Evolutionary conservation across 129 eudicot genomes (phyloP), one percentile per base, ranked within the genome.

Genomic region (Lactuca sativa): DNA sequence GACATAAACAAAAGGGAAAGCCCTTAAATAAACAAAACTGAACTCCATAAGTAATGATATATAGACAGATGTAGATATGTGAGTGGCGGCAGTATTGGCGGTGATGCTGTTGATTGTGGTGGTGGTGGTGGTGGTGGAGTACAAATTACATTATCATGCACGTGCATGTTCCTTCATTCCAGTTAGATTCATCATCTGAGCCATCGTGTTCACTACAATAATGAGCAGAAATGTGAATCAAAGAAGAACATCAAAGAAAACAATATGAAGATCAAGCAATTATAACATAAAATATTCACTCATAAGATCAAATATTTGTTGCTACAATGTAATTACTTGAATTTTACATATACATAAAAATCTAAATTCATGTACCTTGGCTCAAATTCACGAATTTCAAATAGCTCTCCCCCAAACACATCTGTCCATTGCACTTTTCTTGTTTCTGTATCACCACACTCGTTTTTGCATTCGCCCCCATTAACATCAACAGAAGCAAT

Each of bases 351-450:
- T 25, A 25, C 30, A 25, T 25, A 25, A 5, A 43, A 2, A 9
- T 8, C 3, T 21, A 54, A 77, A 62, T 18, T 57, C 52, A 48
- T 68, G n/a, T 90, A 90, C 96, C 96, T 90, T 70, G 82, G 78
- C 80, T 90, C 96, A 63, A 90, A 90, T 82, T 90, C 95, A 55
- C 88, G 80, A 59, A 90, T 75, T 79, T 84, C 88, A 43, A 77
- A 78, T 69, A 90, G 95, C 74, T 90, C 96, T 72, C 90, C 92
- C 41, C 96, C 96, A 66, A 70, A 77, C 34, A 87, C 76, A 86
- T 90, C 95, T 43, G 77, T 80, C 96, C 96, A 90, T 67, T 86
- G 90, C 66, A 90, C 86, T 64, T 84, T 90, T 68, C 96, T 84
- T 55, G 59, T 82, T 65, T 75, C 83, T 32, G 53, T 62, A 59